Conservation (phyloP, 2,329 filamentous ascomycete species). For the Penicillium sp. region DNA sequence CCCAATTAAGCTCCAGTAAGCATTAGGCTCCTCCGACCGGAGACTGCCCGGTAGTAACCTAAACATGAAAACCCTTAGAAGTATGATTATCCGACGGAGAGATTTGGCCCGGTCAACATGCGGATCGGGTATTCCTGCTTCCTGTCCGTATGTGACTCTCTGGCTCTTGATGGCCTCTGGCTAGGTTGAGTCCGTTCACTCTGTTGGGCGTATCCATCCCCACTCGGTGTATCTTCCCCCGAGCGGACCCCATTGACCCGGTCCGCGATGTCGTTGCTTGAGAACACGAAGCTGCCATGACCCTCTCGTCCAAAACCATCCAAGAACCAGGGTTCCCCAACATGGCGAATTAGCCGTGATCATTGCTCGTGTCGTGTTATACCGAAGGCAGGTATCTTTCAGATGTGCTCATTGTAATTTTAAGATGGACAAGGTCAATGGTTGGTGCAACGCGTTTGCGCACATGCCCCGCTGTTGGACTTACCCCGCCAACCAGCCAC, state of each 20-base stretch:
- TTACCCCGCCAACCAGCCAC: not conserved
- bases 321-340: not conserved
- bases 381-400: not conserved
- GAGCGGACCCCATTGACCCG: not conserved
- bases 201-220: not conserved
- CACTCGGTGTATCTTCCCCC: not conserved
- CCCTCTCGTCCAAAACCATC: not conserved
- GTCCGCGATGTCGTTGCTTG: not conserved
- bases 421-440: not conserved
- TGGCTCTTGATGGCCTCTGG: not conserved
- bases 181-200: not conserved
- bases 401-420: not conserved
- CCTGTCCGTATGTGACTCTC: not conserved
- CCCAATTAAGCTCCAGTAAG: not conserved
- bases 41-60: not conserved
- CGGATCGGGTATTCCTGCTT: not conserved
- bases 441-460: not conserved
- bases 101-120: not conserved
- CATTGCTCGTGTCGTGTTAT: not conserved
- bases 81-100: not conserved
- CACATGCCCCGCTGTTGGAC: not conserved
- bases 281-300: not conserved
- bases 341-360: not conserved
- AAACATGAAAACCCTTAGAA: too few relatives aligned
- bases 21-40: not conserved